Evolutionary conservation across 139 green algal species (phyloP).

Genomic region (Diplosphaera chodatii): DNA sequence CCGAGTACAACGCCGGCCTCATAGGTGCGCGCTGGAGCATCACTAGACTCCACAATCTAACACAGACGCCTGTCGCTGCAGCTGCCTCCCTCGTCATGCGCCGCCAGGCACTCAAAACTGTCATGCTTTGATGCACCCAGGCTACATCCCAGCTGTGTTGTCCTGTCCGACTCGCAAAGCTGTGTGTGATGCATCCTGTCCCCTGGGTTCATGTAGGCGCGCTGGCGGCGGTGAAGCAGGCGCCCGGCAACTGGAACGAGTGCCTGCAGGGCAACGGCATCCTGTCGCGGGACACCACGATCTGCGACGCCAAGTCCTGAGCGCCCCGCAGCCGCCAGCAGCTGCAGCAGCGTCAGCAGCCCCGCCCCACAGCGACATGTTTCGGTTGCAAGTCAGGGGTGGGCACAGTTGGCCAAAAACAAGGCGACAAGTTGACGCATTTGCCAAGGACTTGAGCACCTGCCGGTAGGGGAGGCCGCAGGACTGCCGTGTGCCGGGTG

Average conservation of each 20-base stretch:
- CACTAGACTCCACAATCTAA: no score
- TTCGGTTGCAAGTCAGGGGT: no score
- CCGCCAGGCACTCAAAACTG: neutral
- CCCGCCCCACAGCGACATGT: no score
- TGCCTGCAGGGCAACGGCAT: slow-evolving; percentile 17
- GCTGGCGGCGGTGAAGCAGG: slow-evolving; percentile 16
- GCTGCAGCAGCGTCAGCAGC: no score
- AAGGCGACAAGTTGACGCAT: no score
- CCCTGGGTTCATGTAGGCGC: neutral
- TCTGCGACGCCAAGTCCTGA: neutral
- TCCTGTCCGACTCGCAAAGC: neutral
- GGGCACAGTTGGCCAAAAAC: no score
- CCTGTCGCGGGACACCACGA: neutral
- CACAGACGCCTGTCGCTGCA: neutral
- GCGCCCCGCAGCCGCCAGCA: no score
- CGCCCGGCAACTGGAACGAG: slow-evolving; percentile 20
- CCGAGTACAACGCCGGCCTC: slow-evolving; percentile 53
- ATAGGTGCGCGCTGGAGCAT: neutral
- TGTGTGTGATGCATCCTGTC: neutral
- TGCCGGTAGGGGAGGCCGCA: no score
- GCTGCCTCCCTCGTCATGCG: no score
- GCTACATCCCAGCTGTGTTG: neutral
- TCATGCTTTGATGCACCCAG: neutral
- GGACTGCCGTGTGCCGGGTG: no score
- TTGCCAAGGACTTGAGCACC: no score